A percentile compares a stretch with the other conserved stretches of the same genome.
phyloP scores from a whole-genome alignment of 352 stramenopile species.

The Thalassiosira sp. region DNA sequence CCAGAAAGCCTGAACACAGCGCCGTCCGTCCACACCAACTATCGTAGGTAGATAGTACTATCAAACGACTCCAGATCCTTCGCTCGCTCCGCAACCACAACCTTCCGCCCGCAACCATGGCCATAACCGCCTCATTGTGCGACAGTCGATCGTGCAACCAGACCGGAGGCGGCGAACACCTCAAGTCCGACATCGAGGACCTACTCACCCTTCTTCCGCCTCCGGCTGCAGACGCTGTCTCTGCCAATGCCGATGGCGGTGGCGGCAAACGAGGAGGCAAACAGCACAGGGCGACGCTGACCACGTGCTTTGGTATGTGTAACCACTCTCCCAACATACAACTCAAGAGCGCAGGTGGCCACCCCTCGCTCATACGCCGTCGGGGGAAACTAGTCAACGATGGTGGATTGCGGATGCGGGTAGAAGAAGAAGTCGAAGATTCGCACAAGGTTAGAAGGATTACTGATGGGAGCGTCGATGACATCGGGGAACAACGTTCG shows the following conservation, averaged over 20 bases:
- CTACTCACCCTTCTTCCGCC: neutral
- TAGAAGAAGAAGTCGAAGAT: neutral
- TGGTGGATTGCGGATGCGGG: neutral
- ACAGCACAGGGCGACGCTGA: neutral
- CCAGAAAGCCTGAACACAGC: too few species aligned
- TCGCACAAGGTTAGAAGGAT: neutral
- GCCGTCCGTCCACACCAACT: too few species aligned
- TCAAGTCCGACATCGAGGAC: conserved; percentile 3
- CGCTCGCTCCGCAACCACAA: too few species aligned
- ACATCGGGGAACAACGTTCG: too few species aligned
- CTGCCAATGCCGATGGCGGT: neutral
- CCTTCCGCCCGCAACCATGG: too few species aligned
- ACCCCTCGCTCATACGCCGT: neutral
- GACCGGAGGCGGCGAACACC: neutral
- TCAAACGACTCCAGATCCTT: too few species aligned
- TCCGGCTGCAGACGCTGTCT: neutral
- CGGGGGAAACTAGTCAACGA: neutral
- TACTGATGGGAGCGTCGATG: neutral
- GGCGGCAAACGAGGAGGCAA: neutral
- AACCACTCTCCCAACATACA: neutral
- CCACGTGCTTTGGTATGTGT: neutral
- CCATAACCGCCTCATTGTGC: neutral
- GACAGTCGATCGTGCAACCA: conserved; percentile 10
- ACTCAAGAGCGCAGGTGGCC: neutral
- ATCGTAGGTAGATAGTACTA: too few species aligned